Conservation (phyloP, 345 rosid genomes). For the Sisymbrium altissimum region DNA sequence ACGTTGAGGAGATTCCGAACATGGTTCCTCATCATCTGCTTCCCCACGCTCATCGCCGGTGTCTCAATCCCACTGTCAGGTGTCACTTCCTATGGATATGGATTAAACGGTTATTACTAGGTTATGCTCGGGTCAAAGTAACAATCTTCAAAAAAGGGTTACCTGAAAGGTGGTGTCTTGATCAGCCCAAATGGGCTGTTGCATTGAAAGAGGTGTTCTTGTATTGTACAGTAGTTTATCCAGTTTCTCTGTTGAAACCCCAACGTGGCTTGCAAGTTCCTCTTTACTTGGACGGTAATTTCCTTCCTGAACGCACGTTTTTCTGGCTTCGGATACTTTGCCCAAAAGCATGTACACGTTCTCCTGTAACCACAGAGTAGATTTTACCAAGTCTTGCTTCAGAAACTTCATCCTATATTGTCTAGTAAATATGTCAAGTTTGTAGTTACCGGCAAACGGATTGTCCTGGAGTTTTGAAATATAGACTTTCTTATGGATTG, state of each 20-base stretch:
- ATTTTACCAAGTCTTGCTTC: slow-evolving; percentile 4
- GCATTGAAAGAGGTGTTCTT: slow-evolving; percentile 68
- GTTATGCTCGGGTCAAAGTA: neutral
- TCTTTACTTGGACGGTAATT: slow-evolving; percentile 55
- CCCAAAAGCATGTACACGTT: slow-evolving; percentile 47
- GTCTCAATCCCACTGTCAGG: slow-evolving; percentile 62
- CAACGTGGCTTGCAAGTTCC: slow-evolving; percentile 60
- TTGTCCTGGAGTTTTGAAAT: slow-evolving; percentile 71
- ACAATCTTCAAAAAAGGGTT: slow-evolving; percentile 1
- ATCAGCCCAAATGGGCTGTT: slow-evolving; percentile 72
- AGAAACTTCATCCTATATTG: neutral
- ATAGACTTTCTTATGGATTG: slow-evolving; percentile 70
- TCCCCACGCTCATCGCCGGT: slow-evolving; percentile 56
- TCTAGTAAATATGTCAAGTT: neutral
- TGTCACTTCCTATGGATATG: slow-evolving; percentile 59
- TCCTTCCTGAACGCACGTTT: slow-evolving; percentile 53
- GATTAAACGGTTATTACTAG: neutral
- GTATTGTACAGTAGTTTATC: slow-evolving; percentile 47
- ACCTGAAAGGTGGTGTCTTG: slow-evolving; percentile 79
- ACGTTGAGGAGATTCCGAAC: slow-evolving; percentile 51
- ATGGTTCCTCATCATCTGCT: slow-evolving; percentile 69
- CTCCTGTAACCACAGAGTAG: slow-evolving; percentile 46
- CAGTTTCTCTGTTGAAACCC: slow-evolving; percentile 58
- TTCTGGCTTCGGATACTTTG: slow-evolving; percentile 69
- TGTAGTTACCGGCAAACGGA: slow-evolving; percentile 75